Percentiles rank a stretch among this genome's conserved stretches.
phyloP scores from a whole-genome alignment of 371 early-diverging fungal genomes.

The Mortierella sp. region DNA sequence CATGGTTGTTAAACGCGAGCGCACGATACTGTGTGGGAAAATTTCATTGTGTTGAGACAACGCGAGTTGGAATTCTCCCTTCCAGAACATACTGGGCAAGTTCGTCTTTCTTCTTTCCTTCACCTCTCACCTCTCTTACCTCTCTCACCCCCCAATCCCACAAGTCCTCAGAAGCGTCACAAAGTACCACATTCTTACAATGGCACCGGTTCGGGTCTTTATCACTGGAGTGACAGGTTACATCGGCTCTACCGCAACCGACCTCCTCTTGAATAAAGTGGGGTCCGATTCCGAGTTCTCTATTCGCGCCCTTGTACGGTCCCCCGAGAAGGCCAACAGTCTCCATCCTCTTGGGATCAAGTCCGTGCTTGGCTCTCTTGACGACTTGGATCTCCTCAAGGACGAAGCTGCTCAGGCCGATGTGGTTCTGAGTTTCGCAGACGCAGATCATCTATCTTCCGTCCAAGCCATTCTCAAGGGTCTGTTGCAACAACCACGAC shows the following conservation, averaged over 20 bases:
- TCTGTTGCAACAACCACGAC: constrained; percentile 23
- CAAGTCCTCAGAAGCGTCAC: too few relatives aligned
- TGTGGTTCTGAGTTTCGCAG: constrained; percentile 47
- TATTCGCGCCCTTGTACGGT: constrained; percentile 48
- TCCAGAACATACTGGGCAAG: too few relatives aligned
- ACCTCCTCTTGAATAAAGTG: constrained; percentile 31
- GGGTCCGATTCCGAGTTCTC: constrained; percentile 9
- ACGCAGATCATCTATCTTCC: constrained; percentile 48
- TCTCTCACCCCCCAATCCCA: too few relatives aligned
- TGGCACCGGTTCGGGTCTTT: constrained; percentile 37
- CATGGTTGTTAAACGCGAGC: too few relatives aligned
- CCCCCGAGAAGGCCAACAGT: constrained; percentile 30
- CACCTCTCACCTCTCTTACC: too few relatives aligned
- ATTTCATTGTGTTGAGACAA: too few relatives aligned
- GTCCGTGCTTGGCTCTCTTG: constrained; percentile 48
- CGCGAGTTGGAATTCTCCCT: too few relatives aligned
- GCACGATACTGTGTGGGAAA: too few relatives aligned
- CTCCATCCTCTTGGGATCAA: constrained; percentile 39
- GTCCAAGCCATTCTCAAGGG: constrained; percentile 51
- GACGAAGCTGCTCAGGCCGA: constrained; percentile 45
- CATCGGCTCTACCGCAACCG: constrained; percentile 40
- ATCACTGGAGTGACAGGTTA: constrained; percentile 52
- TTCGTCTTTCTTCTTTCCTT: too few relatives aligned
- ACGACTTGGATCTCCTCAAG: constrained; percentile 29
- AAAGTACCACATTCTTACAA: too few relatives aligned